Conservation (phyloP, 768 basidiomycete genomes). For the Lactarius sanguifluus region DNA sequence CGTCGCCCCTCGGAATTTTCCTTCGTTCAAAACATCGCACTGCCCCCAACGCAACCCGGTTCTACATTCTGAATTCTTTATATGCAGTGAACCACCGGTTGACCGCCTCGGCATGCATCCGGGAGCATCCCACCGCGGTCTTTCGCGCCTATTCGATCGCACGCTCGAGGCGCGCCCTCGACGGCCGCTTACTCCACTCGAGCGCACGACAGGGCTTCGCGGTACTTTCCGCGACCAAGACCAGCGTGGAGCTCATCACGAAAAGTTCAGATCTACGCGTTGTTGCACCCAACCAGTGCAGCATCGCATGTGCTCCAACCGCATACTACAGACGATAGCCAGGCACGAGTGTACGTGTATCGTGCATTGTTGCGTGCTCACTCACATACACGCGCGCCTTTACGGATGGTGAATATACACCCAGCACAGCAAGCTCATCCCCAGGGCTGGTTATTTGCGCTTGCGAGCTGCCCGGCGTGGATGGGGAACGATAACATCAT, state of each 20-base stretch:
- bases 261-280: neutral
- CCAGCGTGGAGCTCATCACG: neutral
- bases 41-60: slow-evolving; percentile 3
- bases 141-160: slow-evolving; percentile 28
- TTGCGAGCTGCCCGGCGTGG: neutral
- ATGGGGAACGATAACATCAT: neutral
- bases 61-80: slow-evolving; percentile 30
- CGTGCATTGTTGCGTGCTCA: neutral
- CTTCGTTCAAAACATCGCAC: slow-evolving; percentile 3
- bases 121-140: slow-evolving; percentile 18
- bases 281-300: neutral
- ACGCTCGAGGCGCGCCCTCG: slow-evolving; percentile 29
- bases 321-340: neutral
- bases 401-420: neutral
- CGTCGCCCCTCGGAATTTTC: neutral
- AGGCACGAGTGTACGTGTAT: neutral
- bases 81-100: slow-evolving; percentile 33
- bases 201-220: neutral
- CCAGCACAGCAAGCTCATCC: neutral
- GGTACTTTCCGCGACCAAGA: slow-evolving; percentile 8
- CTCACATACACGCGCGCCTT: neutral
- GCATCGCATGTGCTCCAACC: neutral
- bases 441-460: neutral
- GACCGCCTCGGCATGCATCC: slow-evolving; percentile 32
- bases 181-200: slow-evolving; percentile 12